Percentiles rank a stretch among this genome's conserved stretches.
These are phyloP conservation scores for Leishmania major DNA, from an alignment of 208 protist genomes.

Conservation along the genomic window DNA sequence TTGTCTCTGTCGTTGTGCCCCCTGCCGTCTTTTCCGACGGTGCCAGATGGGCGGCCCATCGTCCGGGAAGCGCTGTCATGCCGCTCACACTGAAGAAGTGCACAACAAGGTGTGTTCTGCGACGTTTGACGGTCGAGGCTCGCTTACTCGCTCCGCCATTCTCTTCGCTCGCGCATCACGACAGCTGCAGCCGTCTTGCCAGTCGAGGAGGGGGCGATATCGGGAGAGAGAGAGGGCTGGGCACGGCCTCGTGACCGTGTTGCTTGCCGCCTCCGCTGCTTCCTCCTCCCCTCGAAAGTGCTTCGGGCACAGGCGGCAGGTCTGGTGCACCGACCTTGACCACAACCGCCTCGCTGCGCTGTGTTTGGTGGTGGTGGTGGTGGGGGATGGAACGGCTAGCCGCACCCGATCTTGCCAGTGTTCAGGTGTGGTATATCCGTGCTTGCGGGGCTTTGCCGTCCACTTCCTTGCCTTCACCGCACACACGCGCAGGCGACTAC, in stretches of 20 bases:
- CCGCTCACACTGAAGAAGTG: not conserved
- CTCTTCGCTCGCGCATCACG: not conserved
- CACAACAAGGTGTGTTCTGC: not conserved
- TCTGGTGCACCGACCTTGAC: not conserved
- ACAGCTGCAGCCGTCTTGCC: not conserved
- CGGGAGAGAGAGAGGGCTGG: not conserved
- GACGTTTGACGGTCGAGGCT: not conserved
- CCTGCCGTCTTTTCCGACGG: not conserved
- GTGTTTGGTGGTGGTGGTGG: not conserved
- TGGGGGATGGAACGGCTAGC: not conserved
- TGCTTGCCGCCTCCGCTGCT: not conserved
- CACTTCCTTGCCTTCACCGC: not conserved
- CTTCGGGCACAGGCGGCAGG: not conserved
- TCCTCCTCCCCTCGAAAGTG: not conserved
- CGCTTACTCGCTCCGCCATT: not conserved
- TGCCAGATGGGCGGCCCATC: not conserved
- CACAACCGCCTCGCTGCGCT: not conserved
- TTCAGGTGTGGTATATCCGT: not conserved
- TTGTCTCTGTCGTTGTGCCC: not conserved
- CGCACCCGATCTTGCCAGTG: not conserved
- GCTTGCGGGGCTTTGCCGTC: not conserved
- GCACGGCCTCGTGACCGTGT: not conserved
- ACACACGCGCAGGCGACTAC: too few relatives aligned
- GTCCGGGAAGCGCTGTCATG: not conserved
- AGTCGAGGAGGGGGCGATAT: not conserved